Evolutionary conservation across 1,139 yeast genomes (phyloP).

Genomic region (Suhomyces taliae): DNA sequence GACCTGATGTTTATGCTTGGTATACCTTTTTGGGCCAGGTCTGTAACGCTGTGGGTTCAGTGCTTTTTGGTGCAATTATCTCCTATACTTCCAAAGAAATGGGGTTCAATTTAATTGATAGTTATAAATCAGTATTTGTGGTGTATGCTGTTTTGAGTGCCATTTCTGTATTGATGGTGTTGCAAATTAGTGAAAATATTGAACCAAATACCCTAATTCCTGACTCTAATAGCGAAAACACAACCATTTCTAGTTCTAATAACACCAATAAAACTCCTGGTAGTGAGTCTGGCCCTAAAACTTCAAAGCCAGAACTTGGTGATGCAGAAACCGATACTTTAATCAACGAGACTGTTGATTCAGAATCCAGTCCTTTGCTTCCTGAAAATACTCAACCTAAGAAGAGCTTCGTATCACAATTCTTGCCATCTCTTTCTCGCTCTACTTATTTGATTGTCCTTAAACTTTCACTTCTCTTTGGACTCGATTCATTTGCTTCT

Average conservation of each 20-base stretch:
- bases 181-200: constrained; percentile 19
- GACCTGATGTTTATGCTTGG: constrained; percentile 47
- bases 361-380: constrained; percentile 7
- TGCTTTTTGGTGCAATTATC: constrained; percentile 31
- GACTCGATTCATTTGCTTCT: constrained; percentile 45
- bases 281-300: neutral
- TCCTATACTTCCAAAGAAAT: constrained; percentile 20
- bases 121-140: constrained; percentile 33
- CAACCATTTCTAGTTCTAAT: neutral
- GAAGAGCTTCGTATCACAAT: constrained; percentile 10
- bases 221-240: neutral
- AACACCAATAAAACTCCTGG: neutral
- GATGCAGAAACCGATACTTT: neutral
- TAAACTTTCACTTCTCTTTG: constrained; percentile 38
- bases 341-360: constrained; percentile 1
- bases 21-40: constrained; percentile 40
- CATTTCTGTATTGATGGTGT: constrained; percentile 20
- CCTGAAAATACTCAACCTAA: constrained; percentile 2
- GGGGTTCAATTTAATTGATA: constrained; percentile 21
- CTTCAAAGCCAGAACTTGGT: neutral
- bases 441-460: constrained; percentile 23
- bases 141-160: constrained; percentile 24
- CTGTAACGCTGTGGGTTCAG: constrained; percentile 39
- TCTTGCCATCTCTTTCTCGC: constrained; percentile 23
- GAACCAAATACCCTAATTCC: constrained; percentile 12